Evolutionary conservation across 352 stramenopile species (phyloP).

Genomic region (Achlya hypogyna): DNA sequence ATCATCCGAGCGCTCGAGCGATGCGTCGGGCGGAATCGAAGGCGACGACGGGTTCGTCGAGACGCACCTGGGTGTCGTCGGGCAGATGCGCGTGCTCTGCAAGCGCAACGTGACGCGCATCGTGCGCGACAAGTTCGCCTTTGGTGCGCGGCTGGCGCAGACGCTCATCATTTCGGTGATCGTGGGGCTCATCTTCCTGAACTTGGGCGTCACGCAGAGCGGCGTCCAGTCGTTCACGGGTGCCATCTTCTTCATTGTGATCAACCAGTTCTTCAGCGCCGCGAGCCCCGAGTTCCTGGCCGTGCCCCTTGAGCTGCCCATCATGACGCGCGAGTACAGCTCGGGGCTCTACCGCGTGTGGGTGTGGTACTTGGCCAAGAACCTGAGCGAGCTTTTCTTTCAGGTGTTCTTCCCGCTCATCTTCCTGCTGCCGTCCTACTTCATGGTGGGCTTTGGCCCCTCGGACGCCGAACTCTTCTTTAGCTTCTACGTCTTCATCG

Average conservation of each 20-base stretch:
- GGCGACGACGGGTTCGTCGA: neutral
- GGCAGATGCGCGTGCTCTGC: slow-evolving; percentile 34
- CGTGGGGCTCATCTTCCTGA: slow-evolving; percentile 37
- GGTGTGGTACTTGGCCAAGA: slow-evolving; percentile 44
- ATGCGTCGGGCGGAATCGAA: neutral
- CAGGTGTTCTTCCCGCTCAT: slow-evolving; percentile 38
- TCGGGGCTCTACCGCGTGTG: slow-evolving; percentile 29
- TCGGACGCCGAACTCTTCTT: slow-evolving; percentile 30
- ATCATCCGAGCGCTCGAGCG: neutral
- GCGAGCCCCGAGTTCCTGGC: slow-evolving; percentile 29
- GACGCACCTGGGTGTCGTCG: slow-evolving; percentile 20
- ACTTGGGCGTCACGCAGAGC: slow-evolving; percentile 30
- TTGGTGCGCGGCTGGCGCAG: slow-evolving; percentile 26
- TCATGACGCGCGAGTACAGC: slow-evolving; percentile 37
- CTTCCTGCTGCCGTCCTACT: slow-evolving; percentile 30
- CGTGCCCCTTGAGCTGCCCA: slow-evolving; percentile 35
- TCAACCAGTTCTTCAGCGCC: slow-evolving; percentile 38
- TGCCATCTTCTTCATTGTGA: slow-evolving; percentile 34
- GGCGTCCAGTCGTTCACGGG: slow-evolving; percentile 40
- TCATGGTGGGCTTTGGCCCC: slow-evolving; percentile 33
- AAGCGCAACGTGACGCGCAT: slow-evolving; percentile 35
- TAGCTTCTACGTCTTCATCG: slow-evolving; percentile 30
- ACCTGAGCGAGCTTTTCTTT: slow-evolving; percentile 37
- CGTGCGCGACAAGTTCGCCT: slow-evolving; percentile 27
- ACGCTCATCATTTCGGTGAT: slow-evolving; percentile 33